Evolutionary conservation across 2,329 filamentous ascomycete species (phyloP).

Genomic region (Thelonectria blattea): DNA sequence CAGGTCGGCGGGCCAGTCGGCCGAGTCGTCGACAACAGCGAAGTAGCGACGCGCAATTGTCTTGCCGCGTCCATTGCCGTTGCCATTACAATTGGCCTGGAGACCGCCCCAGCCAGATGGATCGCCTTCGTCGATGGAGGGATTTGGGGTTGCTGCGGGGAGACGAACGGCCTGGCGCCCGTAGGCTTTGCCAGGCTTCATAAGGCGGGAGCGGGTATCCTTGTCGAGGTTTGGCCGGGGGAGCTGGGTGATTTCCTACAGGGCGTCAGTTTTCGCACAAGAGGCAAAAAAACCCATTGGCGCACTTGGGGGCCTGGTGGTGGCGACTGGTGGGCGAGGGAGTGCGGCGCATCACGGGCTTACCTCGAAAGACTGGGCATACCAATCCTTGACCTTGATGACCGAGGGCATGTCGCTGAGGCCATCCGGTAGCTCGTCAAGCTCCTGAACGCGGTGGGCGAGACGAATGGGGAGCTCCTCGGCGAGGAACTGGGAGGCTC

Average conservation of each 20-base stretch:
- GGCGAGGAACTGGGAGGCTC: constrained; percentile 96
- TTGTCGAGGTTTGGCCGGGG: constrained; percentile 76
- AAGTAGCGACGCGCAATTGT: constrained; percentile 73
- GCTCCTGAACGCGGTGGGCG: constrained; percentile 94
- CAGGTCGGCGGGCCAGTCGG: constrained; percentile 92
- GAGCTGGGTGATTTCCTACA: constrained; percentile 87
- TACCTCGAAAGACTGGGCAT: constrained; percentile 99
- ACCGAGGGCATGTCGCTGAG: constrained; percentile 98
- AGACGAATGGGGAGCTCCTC: constrained; percentile 97
- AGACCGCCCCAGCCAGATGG: constrained; percentile 66
- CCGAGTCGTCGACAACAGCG: constrained; percentile 84
- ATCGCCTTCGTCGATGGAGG: constrained; percentile 84
- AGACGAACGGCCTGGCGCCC: constrained; percentile 71
- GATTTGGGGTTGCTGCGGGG: constrained; percentile 85
- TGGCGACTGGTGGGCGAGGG: not conserved
- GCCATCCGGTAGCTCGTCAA: constrained; percentile 90
- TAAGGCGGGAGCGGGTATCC: constrained; percentile 80
- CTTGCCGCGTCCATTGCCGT: constrained; percentile 53
- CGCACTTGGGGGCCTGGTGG: not conserved
- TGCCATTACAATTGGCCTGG: constrained; percentile 54
- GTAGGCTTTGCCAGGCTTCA: constrained; percentile 64
- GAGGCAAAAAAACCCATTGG: not conserved
- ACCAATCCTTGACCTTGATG: constrained; percentile 94
- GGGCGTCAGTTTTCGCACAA: constrained; percentile 19
- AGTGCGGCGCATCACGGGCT: constrained; percentile 19